Conservation (phyloP, 1,284 basidiomycete species). For the Ganoderma lingzhi region DNA sequence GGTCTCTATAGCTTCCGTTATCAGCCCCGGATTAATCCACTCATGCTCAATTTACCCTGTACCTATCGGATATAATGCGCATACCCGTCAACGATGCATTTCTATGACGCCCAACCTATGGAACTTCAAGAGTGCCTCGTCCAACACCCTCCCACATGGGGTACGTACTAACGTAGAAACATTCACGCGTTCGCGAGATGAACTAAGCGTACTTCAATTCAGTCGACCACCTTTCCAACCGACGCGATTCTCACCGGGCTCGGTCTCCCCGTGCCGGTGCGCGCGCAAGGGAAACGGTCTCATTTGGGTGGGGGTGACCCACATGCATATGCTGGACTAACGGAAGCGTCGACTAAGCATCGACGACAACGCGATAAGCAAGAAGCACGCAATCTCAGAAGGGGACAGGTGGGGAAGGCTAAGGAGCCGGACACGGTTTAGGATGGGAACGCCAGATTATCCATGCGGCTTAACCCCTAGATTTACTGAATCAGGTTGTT, state of each 20-base stretch:
- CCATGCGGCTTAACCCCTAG: background rate
- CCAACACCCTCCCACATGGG: background rate
- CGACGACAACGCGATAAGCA: background rate
- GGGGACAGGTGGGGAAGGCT: background rate
- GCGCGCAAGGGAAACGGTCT: background rate
- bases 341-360: background rate
- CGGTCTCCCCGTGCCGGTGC: background rate
- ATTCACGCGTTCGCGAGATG: background rate
- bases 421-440: background rate
- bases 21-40: background rate
- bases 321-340: background rate
- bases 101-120: background rate
- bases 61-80: background rate
- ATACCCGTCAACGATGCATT: background rate
- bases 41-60: background rate
- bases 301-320: background rate
- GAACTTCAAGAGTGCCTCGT: background rate
- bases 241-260: background rate
- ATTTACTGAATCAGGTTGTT: background rate
- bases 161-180: no score
- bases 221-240: background rate
- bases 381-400: background rate
- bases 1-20: background rate
- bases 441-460: background rate
- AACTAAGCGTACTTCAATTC: background rate